These are phyloP conservation scores for Arachis monticola DNA, from an alignment of 331 rosid species.

Conservation along the genomic window DNA sequence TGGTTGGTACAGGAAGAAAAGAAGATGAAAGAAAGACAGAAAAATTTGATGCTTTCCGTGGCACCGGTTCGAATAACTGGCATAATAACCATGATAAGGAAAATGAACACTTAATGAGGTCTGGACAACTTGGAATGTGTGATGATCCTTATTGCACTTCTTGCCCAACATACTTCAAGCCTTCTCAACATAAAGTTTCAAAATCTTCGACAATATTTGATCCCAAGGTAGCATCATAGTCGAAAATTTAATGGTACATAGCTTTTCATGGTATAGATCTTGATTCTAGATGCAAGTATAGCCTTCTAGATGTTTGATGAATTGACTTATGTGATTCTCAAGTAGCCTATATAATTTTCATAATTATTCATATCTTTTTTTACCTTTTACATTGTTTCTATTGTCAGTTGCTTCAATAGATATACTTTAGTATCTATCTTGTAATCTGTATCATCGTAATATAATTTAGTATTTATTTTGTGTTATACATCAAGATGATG, in stretches of 20 bases:
- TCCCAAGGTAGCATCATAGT: slow-evolving; percentile 46
- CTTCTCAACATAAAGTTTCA: slow-evolving; percentile 47
- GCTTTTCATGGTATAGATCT: neutral
- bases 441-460: neutral
- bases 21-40: slow-evolving; percentile 45
- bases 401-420: neutral
- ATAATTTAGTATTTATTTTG: slow-evolving; percentile 1
- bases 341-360: neutral
- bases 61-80: slow-evolving; percentile 45
- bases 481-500: neutral
- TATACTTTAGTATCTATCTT: slow-evolving; percentile 3
- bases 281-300: neutral
- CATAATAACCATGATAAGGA: slow-evolving; percentile 34
- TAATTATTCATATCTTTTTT: neutral
- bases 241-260: neutral
- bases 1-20: slow-evolving; percentile 40
- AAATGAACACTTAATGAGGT: slow-evolving; percentile 73
- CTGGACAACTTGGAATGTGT: slow-evolving; percentile 90
- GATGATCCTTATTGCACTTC: slow-evolving; percentile 85
- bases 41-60: slow-evolving; percentile 40
- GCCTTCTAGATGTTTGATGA: slow-evolving; percentile 1
- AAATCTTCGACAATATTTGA: slow-evolving; percentile 57
- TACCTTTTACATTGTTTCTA: neutral
- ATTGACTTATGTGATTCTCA: neutral
- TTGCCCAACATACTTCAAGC: slow-evolving; percentile 68